Evolutionary conservation across 73 alveolate species (phyloP).

Genomic region (Stentor roeselii): DNA sequence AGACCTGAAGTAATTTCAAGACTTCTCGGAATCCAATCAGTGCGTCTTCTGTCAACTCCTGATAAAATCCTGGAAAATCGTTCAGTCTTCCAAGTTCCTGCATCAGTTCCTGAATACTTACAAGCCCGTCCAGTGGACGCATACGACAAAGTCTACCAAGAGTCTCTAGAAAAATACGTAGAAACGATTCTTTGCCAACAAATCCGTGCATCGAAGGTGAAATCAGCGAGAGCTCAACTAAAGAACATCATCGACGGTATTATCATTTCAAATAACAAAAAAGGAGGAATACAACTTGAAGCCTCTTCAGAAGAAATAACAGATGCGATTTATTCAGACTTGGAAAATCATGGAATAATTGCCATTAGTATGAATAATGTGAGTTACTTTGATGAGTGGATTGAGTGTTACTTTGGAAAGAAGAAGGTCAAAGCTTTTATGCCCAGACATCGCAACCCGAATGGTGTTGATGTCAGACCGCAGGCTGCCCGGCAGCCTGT

Average conservation of each 20-base stretch:
- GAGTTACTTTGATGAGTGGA: neutral
- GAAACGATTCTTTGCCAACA: neutral
- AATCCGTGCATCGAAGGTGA: neutral
- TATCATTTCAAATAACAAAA: neutral
- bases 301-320: neutral
- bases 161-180: neutral
- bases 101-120: neutral
- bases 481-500: no score
- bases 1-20: neutral
- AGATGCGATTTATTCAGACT: neutral
- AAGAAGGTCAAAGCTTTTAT: no score
- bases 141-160: neutral
- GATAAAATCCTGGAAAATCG: neutral
- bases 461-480: no score
- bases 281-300: neutral
- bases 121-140: neutral
- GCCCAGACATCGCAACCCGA: neutral
- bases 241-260: neutral
- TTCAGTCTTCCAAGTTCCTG: neutral
- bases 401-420: neutral
- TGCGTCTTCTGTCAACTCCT: neutral
- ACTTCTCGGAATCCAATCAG: neutral
- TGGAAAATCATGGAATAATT: neutral
- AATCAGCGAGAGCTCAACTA: neutral
- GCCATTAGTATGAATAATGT: neutral